Evolutionary conservation across 2,329 filamentous ascomycete species (phyloP).

Genomic region (Fusarium anthophilum): DNA sequence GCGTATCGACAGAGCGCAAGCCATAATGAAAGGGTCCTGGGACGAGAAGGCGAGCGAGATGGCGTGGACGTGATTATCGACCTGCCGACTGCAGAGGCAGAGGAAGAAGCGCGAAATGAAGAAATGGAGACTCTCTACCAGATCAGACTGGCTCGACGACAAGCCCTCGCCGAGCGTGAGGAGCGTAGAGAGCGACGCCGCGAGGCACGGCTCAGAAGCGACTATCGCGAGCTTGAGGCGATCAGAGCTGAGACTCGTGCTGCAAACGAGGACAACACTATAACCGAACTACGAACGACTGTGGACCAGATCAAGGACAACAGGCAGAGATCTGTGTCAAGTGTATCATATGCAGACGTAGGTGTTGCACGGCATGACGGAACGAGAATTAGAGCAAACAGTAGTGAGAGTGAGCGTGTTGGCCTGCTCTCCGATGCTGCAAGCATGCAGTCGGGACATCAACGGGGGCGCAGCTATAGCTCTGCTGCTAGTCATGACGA

Average conservation of each 20-base stretch:
- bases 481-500: slow-evolving; percentile 66
- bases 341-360: slow-evolving; percentile 79
- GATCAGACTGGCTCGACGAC: slow-evolving; percentile 80
- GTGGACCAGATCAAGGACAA: slow-evolving; percentile 66
- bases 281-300: slow-evolving; percentile 65
- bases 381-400: slow-evolving; percentile 77
- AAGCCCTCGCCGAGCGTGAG: slow-evolving; percentile 80
- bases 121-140: slow-evolving; percentile 96
- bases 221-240: slow-evolving; percentile 73
- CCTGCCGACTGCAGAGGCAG: slow-evolving; percentile 80
- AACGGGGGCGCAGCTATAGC: slow-evolving; percentile 51
- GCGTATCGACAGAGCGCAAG: slow-evolving; percentile 79
- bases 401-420: slow-evolving; percentile 75
- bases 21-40: slow-evolving; percentile 83
- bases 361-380: slow-evolving; percentile 82
- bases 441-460: slow-evolving; percentile 61
- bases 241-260: slow-evolving; percentile 67
- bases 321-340: slow-evolving; percentile 74
- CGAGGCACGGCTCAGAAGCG: slow-evolving; percentile 77
- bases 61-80: slow-evolving; percentile 93
- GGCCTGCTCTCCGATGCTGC: slow-evolving; percentile 78
- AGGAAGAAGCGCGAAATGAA: slow-evolving; percentile 81
- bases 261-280: slow-evolving; percentile 58
- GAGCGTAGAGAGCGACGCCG: slow-evolving; percentile 74
- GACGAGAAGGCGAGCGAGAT: slow-evolving; percentile 87